Percentiles rank a stretch among this genome's conserved stretches.
Evolutionary conservation across 805 yeast genomes (phyloP).

Genomic region (Brettanomyces sp.): DNA sequence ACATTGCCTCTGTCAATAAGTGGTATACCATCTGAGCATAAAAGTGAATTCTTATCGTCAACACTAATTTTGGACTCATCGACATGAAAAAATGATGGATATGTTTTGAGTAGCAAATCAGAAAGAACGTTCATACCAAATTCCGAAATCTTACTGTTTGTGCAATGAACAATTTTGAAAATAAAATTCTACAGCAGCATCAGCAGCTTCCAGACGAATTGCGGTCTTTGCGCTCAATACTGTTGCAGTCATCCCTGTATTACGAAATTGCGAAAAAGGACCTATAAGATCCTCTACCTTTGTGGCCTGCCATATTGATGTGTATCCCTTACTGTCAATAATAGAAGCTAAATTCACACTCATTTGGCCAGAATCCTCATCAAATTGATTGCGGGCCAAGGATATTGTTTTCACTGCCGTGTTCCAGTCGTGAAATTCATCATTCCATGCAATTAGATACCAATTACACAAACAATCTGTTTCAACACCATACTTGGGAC

Average conservation of each 20-base stretch:
- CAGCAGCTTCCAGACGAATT: slow-evolving; percentile 37
- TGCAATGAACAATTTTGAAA: slow-evolving; percentile 28
- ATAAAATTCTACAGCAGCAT: slow-evolving; percentile 48
- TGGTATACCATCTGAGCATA: too few relatives aligned
- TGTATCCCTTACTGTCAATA: slow-evolving; percentile 6
- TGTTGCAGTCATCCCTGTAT: slow-evolving; percentile 46
- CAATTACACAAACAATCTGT: slow-evolving; percentile 20
- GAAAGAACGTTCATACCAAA: slow-evolving; percentile 34
- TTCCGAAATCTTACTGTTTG: slow-evolving; percentile 29
- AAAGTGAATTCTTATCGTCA: too few relatives aligned
- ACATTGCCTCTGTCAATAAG: too few relatives aligned
- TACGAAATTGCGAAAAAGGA: neutral
- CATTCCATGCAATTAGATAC: slow-evolving; percentile 64
- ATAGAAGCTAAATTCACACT: neutral
- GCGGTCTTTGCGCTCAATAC: slow-evolving; percentile 43
- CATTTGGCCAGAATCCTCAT: neutral
- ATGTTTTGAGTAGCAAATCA: slow-evolving; percentile 29
- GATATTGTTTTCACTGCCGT: slow-evolving; percentile 14
- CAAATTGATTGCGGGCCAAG: slow-evolving; percentile 14
- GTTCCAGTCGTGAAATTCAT: slow-evolving; percentile 56
- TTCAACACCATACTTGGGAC: slow-evolving; percentile 7
- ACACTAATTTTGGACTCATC: too few relatives aligned
- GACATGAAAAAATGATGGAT: neutral
- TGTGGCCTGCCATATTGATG: slow-evolving; percentile 31
- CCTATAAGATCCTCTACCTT: slow-evolving; percentile 11